Evolutionary conservation across 345 rosid species (phyloP).

Genomic region (Euphorbia peplus): DNA sequence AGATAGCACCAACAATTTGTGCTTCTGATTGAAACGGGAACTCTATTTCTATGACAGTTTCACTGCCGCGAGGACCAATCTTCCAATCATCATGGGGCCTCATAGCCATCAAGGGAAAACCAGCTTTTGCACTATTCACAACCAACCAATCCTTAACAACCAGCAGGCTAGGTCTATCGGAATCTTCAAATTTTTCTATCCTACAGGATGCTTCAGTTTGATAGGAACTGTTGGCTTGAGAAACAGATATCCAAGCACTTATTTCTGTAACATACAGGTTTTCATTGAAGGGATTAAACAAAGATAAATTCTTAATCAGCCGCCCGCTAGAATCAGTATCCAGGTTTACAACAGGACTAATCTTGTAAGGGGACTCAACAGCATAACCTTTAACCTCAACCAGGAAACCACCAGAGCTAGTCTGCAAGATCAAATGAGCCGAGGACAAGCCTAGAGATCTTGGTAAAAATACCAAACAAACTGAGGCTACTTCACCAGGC

Average conservation of each 20-base stretch:
- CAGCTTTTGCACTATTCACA: conserved; percentile 37
- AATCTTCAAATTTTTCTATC: conserved; percentile 23
- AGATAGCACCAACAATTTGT: conserved; percentile 46
- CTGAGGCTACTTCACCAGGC: conserved; percentile 58
- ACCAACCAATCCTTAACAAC: conserved; percentile 51
- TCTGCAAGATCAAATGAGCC: conserved; percentile 55
- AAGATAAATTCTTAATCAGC: conserved; percentile 48
- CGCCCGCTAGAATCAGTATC: conserved; percentile 40
- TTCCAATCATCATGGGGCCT: conserved; percentile 56
- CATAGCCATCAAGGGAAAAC: conserved; percentile 43
- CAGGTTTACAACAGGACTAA: conserved; percentile 37
- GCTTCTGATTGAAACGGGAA: conserved; percentile 46
- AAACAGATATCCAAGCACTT: conserved; percentile 52
- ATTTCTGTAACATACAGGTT: conserved; percentile 47
- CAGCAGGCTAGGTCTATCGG: conserved; percentile 22
- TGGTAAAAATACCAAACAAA: conserved; percentile 67
- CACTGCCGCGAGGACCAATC: conserved; percentile 37
- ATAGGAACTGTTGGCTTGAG: conserved; percentile 42
- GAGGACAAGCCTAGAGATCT: conserved; percentile 56
- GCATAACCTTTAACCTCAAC: conserved; percentile 61
- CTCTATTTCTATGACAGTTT: conserved; percentile 47
- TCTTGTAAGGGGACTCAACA: conserved; percentile 50
- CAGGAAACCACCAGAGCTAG: conserved; percentile 66
- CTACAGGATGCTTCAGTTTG: conserved; percentile 52
- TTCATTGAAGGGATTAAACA: conserved; percentile 64